These are phyloP conservation scores for Macadamia tetraphylla DNA, from an alignment of 164 flowering plant genomes.

Conservation along the genomic window DNA sequence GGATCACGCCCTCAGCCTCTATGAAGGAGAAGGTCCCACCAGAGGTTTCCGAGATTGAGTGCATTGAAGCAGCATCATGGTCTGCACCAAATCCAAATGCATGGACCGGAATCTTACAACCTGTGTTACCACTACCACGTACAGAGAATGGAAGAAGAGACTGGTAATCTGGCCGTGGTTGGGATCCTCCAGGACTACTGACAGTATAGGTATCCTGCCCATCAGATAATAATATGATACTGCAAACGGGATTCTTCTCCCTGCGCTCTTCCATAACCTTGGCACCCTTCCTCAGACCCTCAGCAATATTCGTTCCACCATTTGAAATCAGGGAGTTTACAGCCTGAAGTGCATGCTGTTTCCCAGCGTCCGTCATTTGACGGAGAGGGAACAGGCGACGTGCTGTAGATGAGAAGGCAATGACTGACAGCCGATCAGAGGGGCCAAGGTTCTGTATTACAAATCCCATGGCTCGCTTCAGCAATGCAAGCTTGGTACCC, in stretches of 20 bases:
- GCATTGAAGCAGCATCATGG: constrained; percentile 66
- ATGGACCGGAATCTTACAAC: constrained; percentile 55
- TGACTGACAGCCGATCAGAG: constrained; percentile 52
- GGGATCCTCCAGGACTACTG: constrained; percentile 20
- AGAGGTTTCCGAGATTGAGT: constrained; percentile 55
- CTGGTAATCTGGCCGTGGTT: constrained; percentile 32
- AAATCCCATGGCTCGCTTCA: constrained; percentile 70
- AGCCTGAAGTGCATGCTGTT: constrained; percentile 47
- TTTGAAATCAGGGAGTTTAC: constrained; percentile 53
- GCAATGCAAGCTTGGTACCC: constrained; percentile 61
- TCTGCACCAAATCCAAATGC: constrained; percentile 65
- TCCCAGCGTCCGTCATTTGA: constrained; percentile 49
- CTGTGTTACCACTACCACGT: constrained; percentile 19
- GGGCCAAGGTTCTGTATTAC: constrained; percentile 64
- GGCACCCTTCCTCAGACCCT: constrained; percentile 56
- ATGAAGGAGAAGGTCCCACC: constrained; percentile 72
- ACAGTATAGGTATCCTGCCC: constrained; percentile 60
- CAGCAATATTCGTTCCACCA: constrained; percentile 69
- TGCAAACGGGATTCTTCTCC: constrained; percentile 50
- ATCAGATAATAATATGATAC: constrained; percentile 55
- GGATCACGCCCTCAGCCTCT: constrained; percentile 57
- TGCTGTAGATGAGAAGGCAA: constrained; percentile 64
- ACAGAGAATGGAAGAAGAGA: constrained; percentile 47
- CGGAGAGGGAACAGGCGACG: constrained; percentile 57
- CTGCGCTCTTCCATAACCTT: constrained; percentile 57